Percentiles rank a stretch among this genome's conserved stretches.
These are phyloP conservation scores for Debaryomycetaceae sp. DNA, from an alignment of 1,139 yeast species.

Conservation along the genomic window DNA sequence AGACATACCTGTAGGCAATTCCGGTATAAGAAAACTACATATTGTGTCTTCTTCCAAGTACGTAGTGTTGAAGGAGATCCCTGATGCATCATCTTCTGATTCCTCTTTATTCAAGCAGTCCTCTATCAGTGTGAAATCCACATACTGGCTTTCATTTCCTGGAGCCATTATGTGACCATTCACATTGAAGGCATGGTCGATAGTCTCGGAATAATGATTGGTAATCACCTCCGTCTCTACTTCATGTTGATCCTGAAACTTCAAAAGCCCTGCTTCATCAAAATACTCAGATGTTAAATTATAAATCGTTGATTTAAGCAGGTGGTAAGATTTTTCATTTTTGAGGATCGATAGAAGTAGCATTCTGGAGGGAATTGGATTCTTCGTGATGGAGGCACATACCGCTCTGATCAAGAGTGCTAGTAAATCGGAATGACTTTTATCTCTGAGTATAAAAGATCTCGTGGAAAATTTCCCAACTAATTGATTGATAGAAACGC, in stretches of 20 bases:
- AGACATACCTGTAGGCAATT: slow-evolving; percentile 62
- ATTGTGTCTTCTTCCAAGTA: slow-evolving; percentile 8
- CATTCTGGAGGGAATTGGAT: slow-evolving; percentile 52
- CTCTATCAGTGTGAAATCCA: not conserved
- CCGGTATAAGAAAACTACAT: slow-evolving; percentile 32
- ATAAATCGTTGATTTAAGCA: slow-evolving; percentile 29
- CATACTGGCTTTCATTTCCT: not conserved
- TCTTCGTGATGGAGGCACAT: slow-evolving; percentile 46
- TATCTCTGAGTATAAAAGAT: slow-evolving; percentile 37
- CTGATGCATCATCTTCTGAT: not conserved
- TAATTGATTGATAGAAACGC: slow-evolving; percentile 54
- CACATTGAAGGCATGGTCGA: not conserved
- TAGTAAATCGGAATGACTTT: slow-evolving; percentile 54
- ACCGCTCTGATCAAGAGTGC: slow-evolving; percentile 56
- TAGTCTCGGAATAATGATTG: not conserved
- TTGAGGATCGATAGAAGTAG: slow-evolving; percentile 51
- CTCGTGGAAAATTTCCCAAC: slow-evolving; percentile 43
- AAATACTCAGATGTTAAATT: slow-evolving; percentile 27
- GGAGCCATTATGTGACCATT: not conserved
- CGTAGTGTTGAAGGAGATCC: not conserved
- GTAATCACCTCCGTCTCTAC: not conserved
- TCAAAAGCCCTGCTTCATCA: slow-evolving; percentile 9
- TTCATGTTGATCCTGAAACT: not conserved
- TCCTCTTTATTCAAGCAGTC: not conserved
- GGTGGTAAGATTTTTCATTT: slow-evolving; percentile 39